Evolutionary conservation across 2,329 filamentous ascomycete genomes (phyloP).

Genomic region (Diaporthe sp.): DNA sequence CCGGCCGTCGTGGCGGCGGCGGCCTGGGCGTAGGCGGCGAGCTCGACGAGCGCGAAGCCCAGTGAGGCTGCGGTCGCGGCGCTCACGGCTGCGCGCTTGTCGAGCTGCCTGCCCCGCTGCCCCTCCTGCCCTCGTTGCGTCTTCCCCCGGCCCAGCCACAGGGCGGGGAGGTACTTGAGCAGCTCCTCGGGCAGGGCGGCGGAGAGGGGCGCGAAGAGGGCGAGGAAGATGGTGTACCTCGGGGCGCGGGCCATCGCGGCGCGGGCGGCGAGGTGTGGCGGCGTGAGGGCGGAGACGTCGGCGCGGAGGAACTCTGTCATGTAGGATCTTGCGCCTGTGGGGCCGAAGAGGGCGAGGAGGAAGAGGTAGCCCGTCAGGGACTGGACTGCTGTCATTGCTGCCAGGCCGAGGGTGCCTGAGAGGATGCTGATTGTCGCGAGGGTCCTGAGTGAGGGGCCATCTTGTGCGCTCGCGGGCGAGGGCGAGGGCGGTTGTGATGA

Average conservation of each 20-base stretch:
- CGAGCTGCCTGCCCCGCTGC: background rate
- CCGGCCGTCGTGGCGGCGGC: background rate
- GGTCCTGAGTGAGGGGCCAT: background rate
- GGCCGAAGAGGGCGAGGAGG: constrained; percentile 15
- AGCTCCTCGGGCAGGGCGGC: constrained; percentile 11
- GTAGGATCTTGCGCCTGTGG: background rate
- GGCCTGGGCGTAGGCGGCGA: background rate
- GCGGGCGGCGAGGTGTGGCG: background rate
- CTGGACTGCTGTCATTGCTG: background rate
- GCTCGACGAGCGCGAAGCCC: constrained; percentile 2
- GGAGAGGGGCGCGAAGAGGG: background rate
- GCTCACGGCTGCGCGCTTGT: constrained; percentile 9
- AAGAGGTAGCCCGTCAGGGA: background rate
- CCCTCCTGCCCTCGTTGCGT: background rate
- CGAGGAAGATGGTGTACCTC: background rate
- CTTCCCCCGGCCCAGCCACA: background rate
- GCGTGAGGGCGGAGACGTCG: background rate
- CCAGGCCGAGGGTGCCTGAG: background rate
- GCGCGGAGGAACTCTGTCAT: background rate
- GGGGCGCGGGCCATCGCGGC: background rate
- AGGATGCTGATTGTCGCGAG: background rate
- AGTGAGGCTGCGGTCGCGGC: background rate
- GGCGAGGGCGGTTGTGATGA: background rate
- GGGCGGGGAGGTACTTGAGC: constrained; percentile 6
- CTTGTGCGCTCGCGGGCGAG: background rate